Evolutionary conservation across 768 basidiomycete genomes (phyloP), one percentile per base, ranked within the genome.

Genomic region (Saitozyma podzolica): DNA sequence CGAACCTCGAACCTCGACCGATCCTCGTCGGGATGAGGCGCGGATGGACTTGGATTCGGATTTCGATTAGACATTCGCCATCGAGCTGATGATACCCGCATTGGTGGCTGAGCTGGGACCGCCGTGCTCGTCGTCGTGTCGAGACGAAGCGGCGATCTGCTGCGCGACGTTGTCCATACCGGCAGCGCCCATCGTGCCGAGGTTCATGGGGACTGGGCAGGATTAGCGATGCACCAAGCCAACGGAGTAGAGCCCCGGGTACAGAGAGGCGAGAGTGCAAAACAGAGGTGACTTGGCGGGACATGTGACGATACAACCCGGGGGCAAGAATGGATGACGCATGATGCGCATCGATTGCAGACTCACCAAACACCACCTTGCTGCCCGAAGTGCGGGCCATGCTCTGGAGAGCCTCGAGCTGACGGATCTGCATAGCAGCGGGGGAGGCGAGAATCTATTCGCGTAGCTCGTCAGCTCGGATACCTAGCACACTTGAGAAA

Each of bases 381-480:
- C 85, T 87, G 68, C 84, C 84, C 1, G 61, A 17, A 14, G 86
- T 87, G 80, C 90, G 89, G 53, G 94, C 90, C 94, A 98, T 98
- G 73, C 86, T 84, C 84, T 96, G 92, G 67, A 97, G 85, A 53
- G 93, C 91, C 80, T 99, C 95, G 66, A 98, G 85, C 78, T 97
- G 95, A 63, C 95, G 85, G 78, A 97, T 97, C 80, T 96, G 93
- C 92, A 97, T 96, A 58, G 95, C 95, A 19, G 95, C 94, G 9
- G 92, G 92, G 10, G 88, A 90, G 19, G 92, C 91, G 42, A 77
- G 74, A 64, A 79, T 78, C 67, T 75, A 20, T 48, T 29, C 48
- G 50, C 47, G 39, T 47, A 47, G 29, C 11, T 40, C 52, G 59
- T 9, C 3, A 47, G 45, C 11, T 47, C 13, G 45, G n/a, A 39